A percentile compares a stretch with the other conserved stretches of the same genome.
phyloP scores from a whole-genome alignment of 1,139 yeast genomes.

The Hanseniaspora uvarum region DNA sequence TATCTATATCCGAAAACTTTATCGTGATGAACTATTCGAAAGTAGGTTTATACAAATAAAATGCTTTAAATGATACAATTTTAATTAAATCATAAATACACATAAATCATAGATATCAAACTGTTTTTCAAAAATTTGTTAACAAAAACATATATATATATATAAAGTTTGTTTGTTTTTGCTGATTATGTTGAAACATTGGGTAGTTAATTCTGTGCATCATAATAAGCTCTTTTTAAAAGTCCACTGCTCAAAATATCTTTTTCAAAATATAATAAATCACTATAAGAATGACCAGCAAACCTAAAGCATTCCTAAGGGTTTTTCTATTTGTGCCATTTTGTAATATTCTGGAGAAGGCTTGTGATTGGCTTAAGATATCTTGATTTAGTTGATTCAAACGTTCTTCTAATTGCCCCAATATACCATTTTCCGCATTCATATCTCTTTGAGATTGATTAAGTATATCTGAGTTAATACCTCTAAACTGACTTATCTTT shows the following conservation, averaged over 20 bases:
- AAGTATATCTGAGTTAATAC: constrained; percentile 10
- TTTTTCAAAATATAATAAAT: constrained; percentile 2
- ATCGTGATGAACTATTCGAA: neutral
- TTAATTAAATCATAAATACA: no score
- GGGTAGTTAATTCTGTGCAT: no score
- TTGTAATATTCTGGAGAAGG: constrained; percentile 4
- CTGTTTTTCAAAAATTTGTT: no score
- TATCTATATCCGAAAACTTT: neutral
- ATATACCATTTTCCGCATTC: constrained; percentile 12
- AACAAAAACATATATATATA: no score
- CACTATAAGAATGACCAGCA: neutral
- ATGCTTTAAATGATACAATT: no score
- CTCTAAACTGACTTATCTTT: constrained; percentile 11
- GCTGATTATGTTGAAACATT: no score
- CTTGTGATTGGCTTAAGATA: constrained; percentile 5
- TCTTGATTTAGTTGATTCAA: constrained; percentile 4
- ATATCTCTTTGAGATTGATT: constrained; percentile 14
- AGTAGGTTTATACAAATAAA: no score
- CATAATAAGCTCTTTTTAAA: no score
- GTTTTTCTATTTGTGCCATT: constrained; percentile 11
- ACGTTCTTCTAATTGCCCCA: constrained; percentile 10
- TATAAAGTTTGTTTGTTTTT: no score
- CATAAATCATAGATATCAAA: no score
- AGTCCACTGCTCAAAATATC: neutral
- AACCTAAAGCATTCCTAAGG: constrained; percentile 3